Evolutionary conservation across 2,329 filamentous ascomycete genomes (phyloP).

Genomic region (Fusarium proliferatum): DNA sequence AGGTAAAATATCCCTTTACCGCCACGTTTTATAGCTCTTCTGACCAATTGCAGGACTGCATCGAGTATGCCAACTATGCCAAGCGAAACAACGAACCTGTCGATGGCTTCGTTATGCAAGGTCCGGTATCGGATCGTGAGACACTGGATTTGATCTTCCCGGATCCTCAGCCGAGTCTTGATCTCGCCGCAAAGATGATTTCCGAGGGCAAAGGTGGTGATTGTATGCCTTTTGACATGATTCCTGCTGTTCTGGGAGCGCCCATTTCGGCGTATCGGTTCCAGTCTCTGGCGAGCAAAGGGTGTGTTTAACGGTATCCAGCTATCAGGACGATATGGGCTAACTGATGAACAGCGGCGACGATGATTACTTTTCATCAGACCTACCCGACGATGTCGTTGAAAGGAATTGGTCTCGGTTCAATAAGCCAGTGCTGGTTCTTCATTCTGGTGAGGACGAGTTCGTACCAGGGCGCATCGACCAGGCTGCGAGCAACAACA

Average conservation of each 20-base stretch:
- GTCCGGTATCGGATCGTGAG: constrained; percentile 82
- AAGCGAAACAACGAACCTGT: constrained; percentile 63
- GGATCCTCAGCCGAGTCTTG: constrained; percentile 58
- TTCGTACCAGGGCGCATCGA: constrained; percentile 69
- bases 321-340: not conserved
- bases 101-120: constrained; percentile 83
- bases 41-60: constrained; percentile 59
- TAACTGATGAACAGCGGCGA: constrained; percentile 63
- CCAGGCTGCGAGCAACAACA: constrained; percentile 65
- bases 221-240: constrained; percentile 61
- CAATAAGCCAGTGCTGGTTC: constrained; percentile 68
- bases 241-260: constrained; percentile 54
- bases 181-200: constrained; percentile 65
- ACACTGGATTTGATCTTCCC: constrained; percentile 61
- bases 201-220: constrained; percentile 64
- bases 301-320: constrained; percentile 54
- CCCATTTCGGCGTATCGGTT: constrained; percentile 66
- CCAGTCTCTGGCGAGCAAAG: constrained; percentile 60
- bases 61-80: constrained; percentile 62
- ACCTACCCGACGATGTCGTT: constrained; percentile 70
- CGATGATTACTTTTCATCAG: constrained; percentile 90
- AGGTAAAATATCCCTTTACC: constrained; percentile 50
- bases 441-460: constrained; percentile 75
- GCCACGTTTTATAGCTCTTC: not conserved
- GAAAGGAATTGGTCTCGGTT: constrained; percentile 73